Evolutionary conservation across 352 stramenopile genomes (phyloP).

Genomic region (Thalassiosira livingstoniorum): DNA sequence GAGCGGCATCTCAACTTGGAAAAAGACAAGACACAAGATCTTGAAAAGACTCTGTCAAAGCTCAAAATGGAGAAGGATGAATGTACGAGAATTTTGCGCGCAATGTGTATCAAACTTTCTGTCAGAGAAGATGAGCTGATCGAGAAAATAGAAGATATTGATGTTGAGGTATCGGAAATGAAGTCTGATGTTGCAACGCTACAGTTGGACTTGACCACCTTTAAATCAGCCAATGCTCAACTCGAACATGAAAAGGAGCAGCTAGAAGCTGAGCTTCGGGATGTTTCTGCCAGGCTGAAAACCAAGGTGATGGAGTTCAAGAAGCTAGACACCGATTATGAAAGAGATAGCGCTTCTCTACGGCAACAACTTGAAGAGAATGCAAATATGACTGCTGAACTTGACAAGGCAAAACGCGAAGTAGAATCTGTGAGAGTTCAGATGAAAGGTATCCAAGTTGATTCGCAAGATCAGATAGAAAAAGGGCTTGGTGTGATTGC

Average conservation of each 20-base stretch:
- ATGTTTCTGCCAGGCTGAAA: slow-evolving; percentile 17
- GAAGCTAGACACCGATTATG: slow-evolving; percentile 30
- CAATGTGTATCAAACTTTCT: slow-evolving; percentile 40
- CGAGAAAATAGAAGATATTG: slow-evolving; percentile 53
- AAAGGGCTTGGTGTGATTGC: slow-evolving; percentile 8
- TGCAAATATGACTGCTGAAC: slow-evolving; percentile 28
- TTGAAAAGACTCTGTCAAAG: slow-evolving; percentile 45
- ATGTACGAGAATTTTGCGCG: slow-evolving; percentile 13
- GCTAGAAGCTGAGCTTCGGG: neutral
- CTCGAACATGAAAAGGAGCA: slow-evolving; percentile 49
- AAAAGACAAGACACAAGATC: slow-evolving; percentile 30
- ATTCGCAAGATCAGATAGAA: slow-evolving; percentile 12
- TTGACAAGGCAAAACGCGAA: slow-evolving; percentile 32
- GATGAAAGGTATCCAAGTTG: slow-evolving; percentile 33
- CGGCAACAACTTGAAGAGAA: slow-evolving; percentile 36
- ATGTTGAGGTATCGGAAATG: slow-evolving; percentile 43
- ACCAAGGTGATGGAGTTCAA: slow-evolving; percentile 18
- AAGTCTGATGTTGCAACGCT: slow-evolving; percentile 45
- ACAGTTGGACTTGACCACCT: slow-evolving; percentile 37
- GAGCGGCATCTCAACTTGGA: slow-evolving; percentile 39
- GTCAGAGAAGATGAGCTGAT: slow-evolving; percentile 38
- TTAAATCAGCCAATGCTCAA: slow-evolving; percentile 30
- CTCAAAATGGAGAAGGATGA: slow-evolving; percentile 25
- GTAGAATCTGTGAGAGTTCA: slow-evolving; percentile 30
- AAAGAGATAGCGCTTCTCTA: slow-evolving; percentile 6